A percentile compares a stretch with the other conserved stretches of the same genome.
Evolutionary conservation across 257 asterid genomes (phyloP).

Genomic region (Solanum lignicaule): DNA sequence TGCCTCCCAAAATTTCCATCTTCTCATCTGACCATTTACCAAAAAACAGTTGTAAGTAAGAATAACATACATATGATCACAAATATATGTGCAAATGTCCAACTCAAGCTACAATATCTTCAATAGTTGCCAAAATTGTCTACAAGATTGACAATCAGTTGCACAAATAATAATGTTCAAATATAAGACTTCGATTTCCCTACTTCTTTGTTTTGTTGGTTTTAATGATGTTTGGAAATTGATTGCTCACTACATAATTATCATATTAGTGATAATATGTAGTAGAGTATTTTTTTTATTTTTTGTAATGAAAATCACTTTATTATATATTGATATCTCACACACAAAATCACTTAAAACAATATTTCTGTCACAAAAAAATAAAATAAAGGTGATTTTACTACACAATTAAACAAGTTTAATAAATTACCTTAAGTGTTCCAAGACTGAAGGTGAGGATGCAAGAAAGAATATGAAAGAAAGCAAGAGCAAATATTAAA

Average conservation of each 20-base stretch:
- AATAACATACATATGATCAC: neutral
- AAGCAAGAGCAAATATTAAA: constrained; percentile 59
- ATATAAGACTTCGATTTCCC: neutral
- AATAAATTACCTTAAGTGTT: constrained; percentile 37
- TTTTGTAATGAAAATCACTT: neutral
- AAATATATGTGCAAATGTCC: neutral
- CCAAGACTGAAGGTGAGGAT: constrained; percentile 66
- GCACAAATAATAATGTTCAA: neutral
- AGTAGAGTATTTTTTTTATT: neutral
- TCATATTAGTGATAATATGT: neutral
- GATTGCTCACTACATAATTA: neutral
- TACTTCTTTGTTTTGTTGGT: neutral
- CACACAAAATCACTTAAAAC: neutral
- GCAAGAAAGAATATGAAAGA: constrained; percentile 58
- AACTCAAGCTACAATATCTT: neutral
- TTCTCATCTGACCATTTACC: constrained; percentile 44
- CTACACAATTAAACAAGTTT: neutral
- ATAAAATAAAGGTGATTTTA: neutral
- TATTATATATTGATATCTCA: neutral
- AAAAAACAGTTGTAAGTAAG: neutral
- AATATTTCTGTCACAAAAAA: neutral
- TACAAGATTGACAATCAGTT: neutral
- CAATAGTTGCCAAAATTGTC: neutral
- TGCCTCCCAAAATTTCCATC: constrained; percentile 79
- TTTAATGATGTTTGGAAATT: neutral